Percentiles rank a stretch among this genome's conserved stretches.
Evolutionary conservation across 495 filamentous ascomycete species (phyloP).

Genomic region (Penicillium coprophilum): DNA sequence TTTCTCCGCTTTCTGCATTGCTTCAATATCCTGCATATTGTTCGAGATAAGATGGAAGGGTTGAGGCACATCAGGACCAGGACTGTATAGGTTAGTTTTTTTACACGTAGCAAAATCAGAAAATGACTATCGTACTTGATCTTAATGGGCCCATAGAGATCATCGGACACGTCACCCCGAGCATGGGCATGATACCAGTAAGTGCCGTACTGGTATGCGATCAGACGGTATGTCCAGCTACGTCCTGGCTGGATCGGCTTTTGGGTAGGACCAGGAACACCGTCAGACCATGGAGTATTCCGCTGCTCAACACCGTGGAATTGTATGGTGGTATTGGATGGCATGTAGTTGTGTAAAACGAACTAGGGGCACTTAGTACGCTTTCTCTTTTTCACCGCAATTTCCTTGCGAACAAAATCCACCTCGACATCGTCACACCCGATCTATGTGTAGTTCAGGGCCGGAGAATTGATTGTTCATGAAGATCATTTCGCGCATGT

Average conservation of each 20-base stretch:
- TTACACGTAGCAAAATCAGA: neutral
- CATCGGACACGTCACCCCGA: constrained; percentile 49
- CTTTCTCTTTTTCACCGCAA: neutral
- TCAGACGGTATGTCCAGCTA: constrained; percentile 50
- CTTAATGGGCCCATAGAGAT: constrained; percentile 50
- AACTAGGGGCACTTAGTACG: constrained; percentile 10
- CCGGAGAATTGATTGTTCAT: constrained; percentile 60
- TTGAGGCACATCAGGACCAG: constrained; percentile 26
- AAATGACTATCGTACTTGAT: constrained; percentile 28
- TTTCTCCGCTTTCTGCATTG: constrained; percentile 48
- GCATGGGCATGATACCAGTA: constrained; percentile 52
- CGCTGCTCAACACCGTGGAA: constrained; percentile 44
- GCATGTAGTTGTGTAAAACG: constrained; percentile 50
- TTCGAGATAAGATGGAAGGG: constrained; percentile 52
- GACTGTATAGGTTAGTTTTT: constrained; percentile 25
- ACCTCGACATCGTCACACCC: constrained; percentile 59
- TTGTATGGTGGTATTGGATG: constrained; percentile 50
- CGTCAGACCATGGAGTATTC: constrained; percentile 48
- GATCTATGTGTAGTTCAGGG: constrained; percentile 51
- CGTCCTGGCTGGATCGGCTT: constrained; percentile 45
- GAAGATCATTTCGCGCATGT: constrained; percentile 47
- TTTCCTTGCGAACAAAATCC: neutral
- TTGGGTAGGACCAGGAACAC: constrained; percentile 50
- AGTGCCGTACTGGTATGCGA: constrained; percentile 26
- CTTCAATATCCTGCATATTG: constrained; percentile 36